phyloP scores from a whole-genome alignment of 1,284 basidiomycete genomes.

The Athelia psychrophila region DNA sequence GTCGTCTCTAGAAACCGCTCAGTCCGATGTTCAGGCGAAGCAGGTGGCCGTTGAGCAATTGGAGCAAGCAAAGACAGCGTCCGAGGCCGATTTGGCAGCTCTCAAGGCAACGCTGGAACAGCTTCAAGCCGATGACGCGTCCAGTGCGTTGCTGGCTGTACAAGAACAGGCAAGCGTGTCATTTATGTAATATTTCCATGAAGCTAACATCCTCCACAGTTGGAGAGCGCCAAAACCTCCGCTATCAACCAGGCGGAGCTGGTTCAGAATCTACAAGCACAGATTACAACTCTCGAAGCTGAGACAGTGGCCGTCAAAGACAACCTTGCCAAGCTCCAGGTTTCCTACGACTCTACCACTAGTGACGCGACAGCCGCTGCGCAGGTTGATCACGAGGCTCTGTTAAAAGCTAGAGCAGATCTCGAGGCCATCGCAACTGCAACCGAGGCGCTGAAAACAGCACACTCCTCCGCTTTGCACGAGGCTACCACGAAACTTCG shows the following conservation, averaged over 20 bases:
- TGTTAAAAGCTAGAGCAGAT: conserved; percentile 62
- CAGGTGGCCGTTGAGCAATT: conserved; percentile 40
- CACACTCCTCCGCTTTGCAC: conserved; percentile 46
- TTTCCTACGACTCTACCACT: conserved; percentile 41
- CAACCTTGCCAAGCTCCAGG: conserved; percentile 48
- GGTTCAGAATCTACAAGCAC: conserved; percentile 46
- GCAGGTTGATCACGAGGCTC: conserved; percentile 58
- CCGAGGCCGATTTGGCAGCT: conserved; percentile 46
- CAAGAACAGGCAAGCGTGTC: conserved; percentile 46
- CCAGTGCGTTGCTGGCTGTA: conserved; percentile 33
- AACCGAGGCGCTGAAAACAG: conserved; percentile 44
- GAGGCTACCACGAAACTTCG: conserved; percentile 43
- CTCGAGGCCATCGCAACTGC: conserved; percentile 57
- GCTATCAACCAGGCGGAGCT: conserved; percentile 39
- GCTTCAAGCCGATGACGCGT: conserved; percentile 33
- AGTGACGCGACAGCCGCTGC: conserved; percentile 46
- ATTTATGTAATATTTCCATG: not conserved
- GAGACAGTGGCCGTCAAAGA: conserved; percentile 51
- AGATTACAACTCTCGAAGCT: conserved; percentile 47
- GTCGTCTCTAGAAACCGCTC: conserved; percentile 45
- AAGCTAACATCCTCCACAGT: conserved; percentile 32
- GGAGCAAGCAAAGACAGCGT: conserved; percentile 43
- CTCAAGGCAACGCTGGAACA: conserved; percentile 40
- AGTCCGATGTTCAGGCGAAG: conserved; percentile 47
- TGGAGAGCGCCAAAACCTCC: conserved; percentile 44